Conservation (phyloP, 2,329 filamentous ascomycete species). For the Neurospora crassa region DNA sequence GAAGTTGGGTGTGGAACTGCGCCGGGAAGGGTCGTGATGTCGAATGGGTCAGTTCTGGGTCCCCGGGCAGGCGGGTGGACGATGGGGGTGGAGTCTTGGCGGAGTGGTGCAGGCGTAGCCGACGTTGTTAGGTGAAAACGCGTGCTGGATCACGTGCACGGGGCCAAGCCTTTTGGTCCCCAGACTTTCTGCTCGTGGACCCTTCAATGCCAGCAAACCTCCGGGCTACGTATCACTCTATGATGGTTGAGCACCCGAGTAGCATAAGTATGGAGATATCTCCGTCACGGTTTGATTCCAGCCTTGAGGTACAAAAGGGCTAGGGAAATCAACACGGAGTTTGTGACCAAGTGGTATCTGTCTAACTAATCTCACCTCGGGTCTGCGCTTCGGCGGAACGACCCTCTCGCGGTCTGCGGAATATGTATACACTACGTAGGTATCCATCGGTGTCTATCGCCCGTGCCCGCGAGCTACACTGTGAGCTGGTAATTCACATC, state of each 20-base stretch:
- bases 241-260: neutral
- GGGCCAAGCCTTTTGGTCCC: neutral
- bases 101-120: neutral
- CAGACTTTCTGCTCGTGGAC: neutral
- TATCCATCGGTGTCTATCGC: neutral
- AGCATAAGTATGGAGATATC: neutral
- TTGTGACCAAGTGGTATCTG: neutral
- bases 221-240: neutral
- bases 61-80: neutral
- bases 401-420: neutral
- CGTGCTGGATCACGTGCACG: neutral
- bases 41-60: neutral
- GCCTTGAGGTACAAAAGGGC: neutral
- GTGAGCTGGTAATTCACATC: neutral
- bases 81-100: neutral
- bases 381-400: neutral
- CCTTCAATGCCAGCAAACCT: neutral
- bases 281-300: neutral
- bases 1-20: conserved; percentile 2
- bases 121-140: neutral
- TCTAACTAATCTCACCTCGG: neutral
- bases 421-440: too few species aligned
- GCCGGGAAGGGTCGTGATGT: neutral
- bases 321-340: neutral
- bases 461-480: neutral